Base-by-base conservation (phyloP, 768 basidiomycete species). In the Pleurotus giganteus region DNA sequence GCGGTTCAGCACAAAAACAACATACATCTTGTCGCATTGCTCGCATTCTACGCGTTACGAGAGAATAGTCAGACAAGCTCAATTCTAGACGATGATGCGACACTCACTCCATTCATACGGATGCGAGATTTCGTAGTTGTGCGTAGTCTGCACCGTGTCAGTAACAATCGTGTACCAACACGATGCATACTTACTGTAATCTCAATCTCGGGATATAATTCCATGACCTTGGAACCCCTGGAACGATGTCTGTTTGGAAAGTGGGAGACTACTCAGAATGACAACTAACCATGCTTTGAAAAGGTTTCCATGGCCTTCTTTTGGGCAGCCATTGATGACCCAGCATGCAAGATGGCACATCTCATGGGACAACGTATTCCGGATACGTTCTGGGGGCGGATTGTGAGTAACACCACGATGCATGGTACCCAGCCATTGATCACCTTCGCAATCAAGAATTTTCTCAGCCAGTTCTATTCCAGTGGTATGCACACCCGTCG, bases 291-390 rank as follows among this genome's bases (percentile, higher is more conserved):
- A 94, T 46, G 66, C 67, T 63, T 88, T 89, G 72, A 86, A 94
- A 12, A 83, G 69, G 39, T 69, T 74, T 5, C 91, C 91, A 60
- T 94, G 91, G 5, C 78, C 80, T 65, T 91, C 89, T 55, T 82
- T 82, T 3, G 85, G 79, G 8, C 83, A 76, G 15, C 78, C 72
- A 64, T 88, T 82, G 53, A 95, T 89, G 21, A 90, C 72, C 92
- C 92, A 95, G 54, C 82, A 82, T 2, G 93, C 93, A 29, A 95
- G 69, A 71, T 94, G 93, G 62, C 92, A 94, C 91, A 94, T 93
- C 67, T 95, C 93, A 61, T 95, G 93, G 27, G 89, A 84, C 11
- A 95, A 71, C 1, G 92, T 94, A 62, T 88, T 86, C 31, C 86
- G 76, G 46, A 94, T 87, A 34, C 91, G 82, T 52, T 90, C 92